Evolutionary conservation across 257 asterid genomes (phyloP).

Genomic region (Verbascum thapsus): DNA sequence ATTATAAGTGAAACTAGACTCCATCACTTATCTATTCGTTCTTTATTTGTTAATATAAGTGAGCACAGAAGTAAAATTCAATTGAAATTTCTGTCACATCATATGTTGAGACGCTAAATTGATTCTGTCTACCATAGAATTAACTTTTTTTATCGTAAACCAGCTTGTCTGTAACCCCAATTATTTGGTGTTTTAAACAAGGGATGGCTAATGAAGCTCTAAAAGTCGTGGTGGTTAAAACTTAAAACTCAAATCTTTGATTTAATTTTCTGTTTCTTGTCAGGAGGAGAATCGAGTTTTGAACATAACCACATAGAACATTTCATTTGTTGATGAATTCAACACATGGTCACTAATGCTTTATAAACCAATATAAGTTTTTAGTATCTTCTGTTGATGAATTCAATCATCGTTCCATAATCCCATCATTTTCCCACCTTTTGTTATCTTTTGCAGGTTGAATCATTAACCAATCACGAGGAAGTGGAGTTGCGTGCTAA

Average conservation of each 20-base stretch:
- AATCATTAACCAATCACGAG: slow-evolving; percentile 85
- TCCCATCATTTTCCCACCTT: background rate
- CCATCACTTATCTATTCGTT: too few species aligned
- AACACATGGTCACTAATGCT: background rate
- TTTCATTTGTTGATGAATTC: background rate
- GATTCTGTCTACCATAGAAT: too few species aligned
- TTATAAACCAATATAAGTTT: background rate
- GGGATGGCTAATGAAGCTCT: background rate
- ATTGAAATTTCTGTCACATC: too few species aligned
- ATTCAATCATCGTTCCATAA: background rate
- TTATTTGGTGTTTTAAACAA: background rate
- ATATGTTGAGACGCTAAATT: too few species aligned
- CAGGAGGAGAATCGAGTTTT: too few species aligned
- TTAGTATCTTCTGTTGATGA: background rate
- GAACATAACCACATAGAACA: background rate
- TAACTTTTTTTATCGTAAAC: too few species aligned
- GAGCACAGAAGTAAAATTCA: too few species aligned
- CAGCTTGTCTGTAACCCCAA: background rate
- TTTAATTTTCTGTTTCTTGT: too few species aligned
- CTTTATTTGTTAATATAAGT: too few species aligned
- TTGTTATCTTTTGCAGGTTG: slow-evolving; percentile 60
- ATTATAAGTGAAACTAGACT: too few species aligned
- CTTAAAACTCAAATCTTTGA: background rate
- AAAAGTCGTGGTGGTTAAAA: background rate
- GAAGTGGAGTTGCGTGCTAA: slow-evolving; percentile 94